Evolutionary conservation across 176 grass and related monocot genomes (phyloP).

Genomic region (Juncus inflexus): DNA sequence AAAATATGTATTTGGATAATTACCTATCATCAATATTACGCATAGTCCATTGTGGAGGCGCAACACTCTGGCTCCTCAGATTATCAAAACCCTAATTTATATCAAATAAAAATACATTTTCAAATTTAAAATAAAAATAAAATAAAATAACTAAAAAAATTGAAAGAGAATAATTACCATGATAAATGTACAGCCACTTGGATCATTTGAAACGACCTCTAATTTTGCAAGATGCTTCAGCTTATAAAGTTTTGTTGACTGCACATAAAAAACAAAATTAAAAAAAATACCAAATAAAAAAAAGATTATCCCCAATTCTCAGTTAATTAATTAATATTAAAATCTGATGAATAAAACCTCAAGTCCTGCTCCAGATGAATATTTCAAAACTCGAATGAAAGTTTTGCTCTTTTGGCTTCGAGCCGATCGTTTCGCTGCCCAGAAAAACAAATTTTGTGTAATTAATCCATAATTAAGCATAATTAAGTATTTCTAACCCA

Average conservation of each 20-base stretch:
- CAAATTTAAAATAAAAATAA: conserved; percentile 31
- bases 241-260: conserved; percentile 95
- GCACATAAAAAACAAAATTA: conserved; percentile 39
- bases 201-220: conserved; percentile 95
- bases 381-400: conserved; percentile 88
- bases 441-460: conserved; percentile 20
- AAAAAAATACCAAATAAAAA: too few relatives aligned
- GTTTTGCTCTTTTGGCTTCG: conserved; percentile 63
- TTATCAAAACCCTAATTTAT: conserved; percentile 85
- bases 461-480: too few relatives aligned
- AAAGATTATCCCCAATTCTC: background rate
- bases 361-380: conserved; percentile 94
- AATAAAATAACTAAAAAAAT: conserved; percentile 1
- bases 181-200: conserved; percentile 95
- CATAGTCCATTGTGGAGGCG: conserved; percentile 99
- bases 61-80: conserved; percentile 91
- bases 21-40: conserved; percentile 98
- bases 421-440: conserved; percentile 70
- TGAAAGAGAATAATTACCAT: conserved; percentile 54
- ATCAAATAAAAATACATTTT: background rate
- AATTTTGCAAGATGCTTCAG: conserved; percentile 96
- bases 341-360: conserved; percentile 61
- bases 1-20: background rate
- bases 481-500: too few relatives aligned
- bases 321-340: conserved; percentile 5